These are phyloP conservation scores for Saururus chinensis DNA, from an alignment of 164 flowering plant genomes.

Conservation along the genomic window DNA sequence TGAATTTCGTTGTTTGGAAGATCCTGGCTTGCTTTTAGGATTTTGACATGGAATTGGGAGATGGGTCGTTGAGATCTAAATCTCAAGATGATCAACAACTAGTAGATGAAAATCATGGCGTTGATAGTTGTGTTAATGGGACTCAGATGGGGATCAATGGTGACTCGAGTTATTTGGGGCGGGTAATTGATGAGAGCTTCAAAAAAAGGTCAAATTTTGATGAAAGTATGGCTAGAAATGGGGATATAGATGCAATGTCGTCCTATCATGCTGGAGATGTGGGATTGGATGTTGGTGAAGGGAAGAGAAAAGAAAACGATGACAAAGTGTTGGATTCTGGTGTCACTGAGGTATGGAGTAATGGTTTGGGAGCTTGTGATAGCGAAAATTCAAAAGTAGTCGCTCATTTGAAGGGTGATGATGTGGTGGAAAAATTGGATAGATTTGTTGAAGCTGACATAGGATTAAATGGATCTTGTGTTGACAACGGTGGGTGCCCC, in stretches of 20 bases:
- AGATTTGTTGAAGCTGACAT: slow-evolving; percentile 11
- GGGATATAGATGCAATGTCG: background rate
- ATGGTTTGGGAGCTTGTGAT: background rate
- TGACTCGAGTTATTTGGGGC: background rate
- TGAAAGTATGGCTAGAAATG: too few relatives aligned
- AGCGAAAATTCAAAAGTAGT: background rate
- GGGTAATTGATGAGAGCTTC: background rate
- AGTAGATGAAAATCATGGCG: too few relatives aligned
- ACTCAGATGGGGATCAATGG: background rate
- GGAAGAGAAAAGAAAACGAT: background rate
- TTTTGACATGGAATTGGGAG: too few relatives aligned
- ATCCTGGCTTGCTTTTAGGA: too few relatives aligned
- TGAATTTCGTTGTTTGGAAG: too few relatives aligned
- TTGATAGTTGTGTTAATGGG: too few relatives aligned
- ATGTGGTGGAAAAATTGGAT: slow-evolving; percentile 1
- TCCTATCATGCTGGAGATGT: background rate
- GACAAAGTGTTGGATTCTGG: slow-evolving; percentile 18
- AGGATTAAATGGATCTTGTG: slow-evolving; percentile 2
- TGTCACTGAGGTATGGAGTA: background rate
- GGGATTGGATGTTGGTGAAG: background rate
- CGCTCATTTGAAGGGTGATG: slow-evolving; percentile 13
- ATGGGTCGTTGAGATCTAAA: too few relatives aligned
- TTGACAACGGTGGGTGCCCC: background rate
- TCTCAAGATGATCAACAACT: too few relatives aligned
- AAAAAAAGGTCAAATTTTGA: too few relatives aligned